phyloP scores from a whole-genome alignment of 1,284 basidiomycete species.

The Pisolithus thermaeus region DNA sequence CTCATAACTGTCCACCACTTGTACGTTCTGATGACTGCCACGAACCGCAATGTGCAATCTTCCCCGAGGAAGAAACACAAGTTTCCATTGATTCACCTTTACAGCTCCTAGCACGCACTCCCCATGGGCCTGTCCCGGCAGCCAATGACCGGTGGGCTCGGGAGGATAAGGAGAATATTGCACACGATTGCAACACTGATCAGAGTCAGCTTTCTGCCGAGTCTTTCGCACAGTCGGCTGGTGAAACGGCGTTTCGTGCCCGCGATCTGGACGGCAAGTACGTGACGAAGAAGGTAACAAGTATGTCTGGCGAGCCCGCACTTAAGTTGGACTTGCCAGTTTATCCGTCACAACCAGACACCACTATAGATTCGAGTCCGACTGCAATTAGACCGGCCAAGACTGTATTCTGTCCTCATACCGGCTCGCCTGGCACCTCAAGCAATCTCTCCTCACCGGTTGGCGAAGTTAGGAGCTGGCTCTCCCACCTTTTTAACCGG shows the following conservation, averaged over 20 bases:
- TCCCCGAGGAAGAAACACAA: conserved; percentile 10
- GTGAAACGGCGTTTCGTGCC: conserved; percentile 32
- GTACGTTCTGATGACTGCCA: background rate
- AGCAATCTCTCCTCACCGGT: conserved; percentile 37
- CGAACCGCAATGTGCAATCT: conserved; percentile 7
- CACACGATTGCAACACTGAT: conserved; percentile 17
- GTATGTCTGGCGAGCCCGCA: conserved; percentile 33
- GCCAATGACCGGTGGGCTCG: conserved; percentile 22
- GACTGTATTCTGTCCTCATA: conserved; percentile 20
- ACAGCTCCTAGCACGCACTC: conserved; percentile 12
- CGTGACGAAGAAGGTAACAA: conserved; percentile 46
- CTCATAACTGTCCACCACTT: conserved; percentile 24
- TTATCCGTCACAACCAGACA: conserved; percentile 21
- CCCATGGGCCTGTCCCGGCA: conserved; percentile 4
- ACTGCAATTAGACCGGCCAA: background rate
- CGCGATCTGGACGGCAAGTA: conserved; percentile 37
- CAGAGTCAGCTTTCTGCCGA: conserved; percentile 25
- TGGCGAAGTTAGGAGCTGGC: conserved; percentile 80
- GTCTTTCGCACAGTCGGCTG: conserved; percentile 36
- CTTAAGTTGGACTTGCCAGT: conserved; percentile 1
- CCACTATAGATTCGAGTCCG: conserved; percentile 26
- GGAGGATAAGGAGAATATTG: conserved; percentile 51
- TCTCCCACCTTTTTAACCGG: conserved; percentile 76
- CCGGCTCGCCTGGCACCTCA: conserved; percentile 17
- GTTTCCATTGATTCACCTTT: conserved; percentile 10